A percentile compares a stretch with the other conserved stretches of the same genome.
These are phyloP conservation scores for Picea abies DNA, from an alignment of 83 land plant species.

Conservation along the genomic window DNA sequence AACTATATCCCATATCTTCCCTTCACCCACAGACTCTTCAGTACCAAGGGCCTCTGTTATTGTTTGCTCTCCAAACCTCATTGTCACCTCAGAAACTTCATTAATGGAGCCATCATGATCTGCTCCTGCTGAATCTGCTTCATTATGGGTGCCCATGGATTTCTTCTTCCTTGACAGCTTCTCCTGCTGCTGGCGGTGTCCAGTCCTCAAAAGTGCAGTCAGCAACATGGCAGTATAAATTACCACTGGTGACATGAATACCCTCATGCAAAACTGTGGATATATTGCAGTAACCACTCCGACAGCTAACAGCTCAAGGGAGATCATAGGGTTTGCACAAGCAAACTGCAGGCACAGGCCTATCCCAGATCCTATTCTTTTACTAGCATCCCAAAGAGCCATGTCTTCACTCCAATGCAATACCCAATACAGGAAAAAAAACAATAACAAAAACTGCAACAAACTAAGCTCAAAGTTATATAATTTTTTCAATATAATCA, in stretches of 20 bases:
- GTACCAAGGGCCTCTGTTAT: background rate
- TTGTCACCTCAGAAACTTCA: background rate
- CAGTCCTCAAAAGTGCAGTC: background rate
- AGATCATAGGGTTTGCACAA: background rate
- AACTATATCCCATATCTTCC: background rate
- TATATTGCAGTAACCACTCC: background rate
- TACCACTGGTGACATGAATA: conserved; percentile 12
- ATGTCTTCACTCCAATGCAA: background rate
- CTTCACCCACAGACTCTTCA: too few species aligned
- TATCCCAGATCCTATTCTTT: background rate
- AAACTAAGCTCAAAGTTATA: background rate
- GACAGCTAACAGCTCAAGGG: background rate
- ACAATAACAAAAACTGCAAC: background rate
- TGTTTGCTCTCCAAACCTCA: background rate
- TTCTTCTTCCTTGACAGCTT: conserved; percentile 1
- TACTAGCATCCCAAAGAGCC: background rate
- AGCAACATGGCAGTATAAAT: conserved; percentile 1
- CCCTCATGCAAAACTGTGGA: conserved; percentile 11
- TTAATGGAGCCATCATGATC: background rate
- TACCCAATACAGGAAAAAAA: background rate
- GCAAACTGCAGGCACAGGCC: background rate
- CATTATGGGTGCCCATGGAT: too few species aligned
- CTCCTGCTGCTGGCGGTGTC: conserved; percentile 6
- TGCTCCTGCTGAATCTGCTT: too few species aligned
- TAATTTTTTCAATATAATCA: background rate